Evolutionary conservation across 257 asterid genomes (phyloP).

Genomic region (Anisodus tanguticus): DNA sequence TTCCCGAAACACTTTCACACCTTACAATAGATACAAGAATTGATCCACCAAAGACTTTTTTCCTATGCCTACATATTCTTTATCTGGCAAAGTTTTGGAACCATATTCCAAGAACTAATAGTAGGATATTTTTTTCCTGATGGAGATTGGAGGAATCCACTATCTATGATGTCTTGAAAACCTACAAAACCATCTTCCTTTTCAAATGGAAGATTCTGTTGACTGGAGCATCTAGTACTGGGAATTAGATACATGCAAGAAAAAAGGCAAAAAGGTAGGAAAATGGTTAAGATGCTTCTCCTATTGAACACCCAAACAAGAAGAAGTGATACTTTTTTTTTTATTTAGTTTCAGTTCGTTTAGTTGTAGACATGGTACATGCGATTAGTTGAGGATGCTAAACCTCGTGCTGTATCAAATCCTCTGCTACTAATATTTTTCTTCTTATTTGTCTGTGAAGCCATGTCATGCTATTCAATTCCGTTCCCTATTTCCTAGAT

Average conservation of each 20-base stretch:
- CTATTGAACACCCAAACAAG: conserved; percentile 39
- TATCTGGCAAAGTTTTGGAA: conserved; percentile 61
- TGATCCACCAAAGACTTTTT: conserved; percentile 59
- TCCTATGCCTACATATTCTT: conserved; percentile 51
- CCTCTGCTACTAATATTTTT: background rate
- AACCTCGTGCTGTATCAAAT: background rate
- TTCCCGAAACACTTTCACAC: conserved; percentile 50
- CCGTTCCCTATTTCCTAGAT: background rate
- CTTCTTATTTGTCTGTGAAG: background rate
- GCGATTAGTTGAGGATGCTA: conserved; percentile 32
- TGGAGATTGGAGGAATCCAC: conserved; percentile 72
- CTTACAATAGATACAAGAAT: conserved; percentile 77
- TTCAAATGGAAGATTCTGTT: conserved; percentile 64
- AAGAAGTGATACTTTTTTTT: conserved; percentile 37
- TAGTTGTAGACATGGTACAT: background rate
- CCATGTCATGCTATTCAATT: background rate
- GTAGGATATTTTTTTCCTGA: conserved; percentile 51
- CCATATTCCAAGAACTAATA: conserved; percentile 72
- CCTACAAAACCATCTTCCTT: conserved; percentile 43
- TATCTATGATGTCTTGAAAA: conserved; percentile 58
- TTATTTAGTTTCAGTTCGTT: conserved; percentile 28
- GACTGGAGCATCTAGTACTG: conserved; percentile 61
- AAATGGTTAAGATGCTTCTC: conserved; percentile 49
- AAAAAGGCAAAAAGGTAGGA: conserved; percentile 26
- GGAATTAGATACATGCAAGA: conserved; percentile 48